Evolutionary conservation across 306 rosid genomes (phyloP), one percentile per base, ranked within the genome.

Genomic region (Begonia fuchsioides): DNA sequence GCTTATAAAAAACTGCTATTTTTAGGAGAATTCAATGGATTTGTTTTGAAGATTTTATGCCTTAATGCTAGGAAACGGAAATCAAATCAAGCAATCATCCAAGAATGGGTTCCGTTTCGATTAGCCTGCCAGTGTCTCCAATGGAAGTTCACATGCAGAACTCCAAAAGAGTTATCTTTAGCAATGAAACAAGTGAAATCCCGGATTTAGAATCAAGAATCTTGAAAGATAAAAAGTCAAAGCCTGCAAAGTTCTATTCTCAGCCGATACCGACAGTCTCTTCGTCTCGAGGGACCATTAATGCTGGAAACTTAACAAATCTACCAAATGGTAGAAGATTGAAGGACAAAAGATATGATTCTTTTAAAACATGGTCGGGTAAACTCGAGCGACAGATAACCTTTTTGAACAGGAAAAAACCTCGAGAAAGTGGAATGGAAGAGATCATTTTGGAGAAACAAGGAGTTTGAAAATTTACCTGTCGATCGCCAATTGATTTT

Each of bases 341-440:
- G 15, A 62, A 61, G 53, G 87, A 83, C 55, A 77, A 58, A 48
- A 71, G 88, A 57, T 83, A 60, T 68, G 93, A 87, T 57, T 69
- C 85, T 44, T 87, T 87, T 39, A 87, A 83, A 59, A 87, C 96
- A 47, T 80, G 70, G 77, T 78, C 94, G 14, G 83, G 94, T 20
- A 70, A 51, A 62, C 75, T 87, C 45, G 93, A 76, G 67, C 78
- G 79, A 60, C 94, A 83, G 16, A 15, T 87, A 38, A n/a, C 93
- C 46, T 18, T 68, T 6, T 75, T 83, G 5, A 73, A 94, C 0
- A 82, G 86, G 53, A 87, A 72, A 67, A 14, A 66, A 14, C 71
- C 96, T 44, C 32, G 5, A 20, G 59, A 51, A 19, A 32, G 45
- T 47, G 19, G 13, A 38, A 39, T 59, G 13, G 65, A 77, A 3